phyloP scores from a whole-genome alignment of 768 basidiomycete species.

The Artomyces pyxidatus region DNA sequence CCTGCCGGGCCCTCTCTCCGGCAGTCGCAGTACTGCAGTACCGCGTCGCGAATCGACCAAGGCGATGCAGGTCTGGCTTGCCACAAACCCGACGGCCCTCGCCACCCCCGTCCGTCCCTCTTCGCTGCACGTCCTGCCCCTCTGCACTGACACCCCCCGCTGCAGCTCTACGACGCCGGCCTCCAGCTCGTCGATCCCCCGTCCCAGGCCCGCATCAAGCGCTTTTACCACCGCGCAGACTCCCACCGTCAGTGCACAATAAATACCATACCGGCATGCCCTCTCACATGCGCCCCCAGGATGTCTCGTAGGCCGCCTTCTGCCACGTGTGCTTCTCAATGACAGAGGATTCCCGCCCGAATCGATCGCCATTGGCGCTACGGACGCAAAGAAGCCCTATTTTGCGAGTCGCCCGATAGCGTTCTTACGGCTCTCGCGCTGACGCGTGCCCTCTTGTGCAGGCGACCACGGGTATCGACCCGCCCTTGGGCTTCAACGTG shows the following conservation, averaged over 20 bases:
- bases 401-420: slow-evolving; percentile 37
- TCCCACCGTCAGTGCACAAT: slow-evolving; percentile 50
- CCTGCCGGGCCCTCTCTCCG: background rate
- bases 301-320: slow-evolving; percentile 67
- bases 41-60: no score
- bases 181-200: slow-evolving; percentile 50
- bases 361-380: slow-evolving; percentile 45
- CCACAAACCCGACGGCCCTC: slow-evolving; percentile 11
- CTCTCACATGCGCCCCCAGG: slow-evolving; percentile 32
- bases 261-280: background rate
- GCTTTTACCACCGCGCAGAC: slow-evolving; percentile 66
- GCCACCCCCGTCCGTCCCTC: slow-evolving; percentile 7
- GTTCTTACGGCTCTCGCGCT: background rate
- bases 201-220: slow-evolving; percentile 47
- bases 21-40: no score
- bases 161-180: slow-evolving; percentile 55
- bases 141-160: background rate
- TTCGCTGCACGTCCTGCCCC: background rate
- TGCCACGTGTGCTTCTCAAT: slow-evolving; percentile 56
- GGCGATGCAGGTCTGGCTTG: slow-evolving; percentile 11
- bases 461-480: slow-evolving; percentile 36
- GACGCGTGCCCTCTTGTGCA: slow-evolving; percentile 18
- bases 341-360: slow-evolving; percentile 44
- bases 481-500: slow-evolving; percentile 71
- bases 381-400: slow-evolving; percentile 69